Conservation (phyloP, 495 filamentous ascomycete species). For the Trichoderma gamsii region DNA sequence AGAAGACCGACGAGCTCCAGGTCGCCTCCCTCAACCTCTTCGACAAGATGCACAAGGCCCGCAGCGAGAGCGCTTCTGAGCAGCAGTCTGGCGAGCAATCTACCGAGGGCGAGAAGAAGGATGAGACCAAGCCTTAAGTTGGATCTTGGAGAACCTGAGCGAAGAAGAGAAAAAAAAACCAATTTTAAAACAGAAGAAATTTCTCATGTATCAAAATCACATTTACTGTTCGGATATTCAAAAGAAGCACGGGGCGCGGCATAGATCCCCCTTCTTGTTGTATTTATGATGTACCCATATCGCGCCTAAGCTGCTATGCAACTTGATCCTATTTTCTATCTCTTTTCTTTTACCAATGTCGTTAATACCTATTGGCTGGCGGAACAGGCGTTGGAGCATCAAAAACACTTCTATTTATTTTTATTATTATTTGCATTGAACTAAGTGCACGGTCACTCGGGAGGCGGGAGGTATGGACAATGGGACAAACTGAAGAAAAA, state of each 20-base stretch:
- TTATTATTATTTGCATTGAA: neutral
- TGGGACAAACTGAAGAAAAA: neutral
- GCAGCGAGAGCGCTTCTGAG: slow-evolving; percentile 54
- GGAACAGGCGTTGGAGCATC: slow-evolving; percentile 18
- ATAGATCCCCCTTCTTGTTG: slow-evolving; percentile 15
- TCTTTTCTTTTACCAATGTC: slow-evolving; percentile 10
- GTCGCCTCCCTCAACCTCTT: slow-evolving; percentile 92
- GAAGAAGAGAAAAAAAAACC: neutral
- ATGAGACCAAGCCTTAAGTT: slow-evolving; percentile 45
- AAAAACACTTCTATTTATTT: neutral
- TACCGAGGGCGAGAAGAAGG: slow-evolving; percentile 83
- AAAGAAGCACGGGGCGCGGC: slow-evolving; percentile 6
- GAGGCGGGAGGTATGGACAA: slow-evolving; percentile 6
- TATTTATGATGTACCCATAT: slow-evolving; percentile 18
- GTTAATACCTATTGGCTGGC: slow-evolving; percentile 16
- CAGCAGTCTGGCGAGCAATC: slow-evolving; percentile 33
- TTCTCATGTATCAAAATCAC: slow-evolving; percentile 13
- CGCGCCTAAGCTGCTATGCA: slow-evolving; percentile 14
- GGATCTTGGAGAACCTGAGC: neutral
- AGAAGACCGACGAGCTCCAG: slow-evolving; percentile 97
- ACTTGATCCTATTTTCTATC: too few relatives aligned
- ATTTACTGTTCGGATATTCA: slow-evolving; percentile 9
- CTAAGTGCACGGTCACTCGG: neutral
- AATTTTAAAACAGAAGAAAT: neutral
- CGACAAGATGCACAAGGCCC: slow-evolving; percentile 99